Evolutionary conservation across 2,329 filamentous ascomycete species (phyloP), one percentile per base, ranked within the genome.

Genomic region (Aurifilum marmelostoma): DNA sequence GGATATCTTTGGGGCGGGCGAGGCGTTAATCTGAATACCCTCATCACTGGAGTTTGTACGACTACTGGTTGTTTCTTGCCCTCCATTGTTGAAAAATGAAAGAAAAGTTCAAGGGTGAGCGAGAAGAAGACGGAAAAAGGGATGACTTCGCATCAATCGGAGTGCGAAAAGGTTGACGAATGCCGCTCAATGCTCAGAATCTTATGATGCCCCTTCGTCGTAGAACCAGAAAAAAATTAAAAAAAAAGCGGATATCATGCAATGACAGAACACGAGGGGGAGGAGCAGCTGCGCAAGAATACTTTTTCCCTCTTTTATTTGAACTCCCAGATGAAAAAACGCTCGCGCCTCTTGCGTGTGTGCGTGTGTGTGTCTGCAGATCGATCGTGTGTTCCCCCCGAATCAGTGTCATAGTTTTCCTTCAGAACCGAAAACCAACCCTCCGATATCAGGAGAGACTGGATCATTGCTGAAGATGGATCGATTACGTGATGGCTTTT

Each of bases 1-100:
- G 50, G 52, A 12, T 66, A 4, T 9, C 21, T n/a, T n/a, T n/a
- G n/a, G n/a, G 65, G 67, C 18, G 54, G 61, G 56, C 4, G 43
- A 67, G 69, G 69, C 69, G 69, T 66, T 66, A 52, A 63, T 43
- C 66, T 71, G 69, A 71, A 71, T 71, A 71, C 69, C 69, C 67
- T 67, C 58, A 60, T 65, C 21, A 60, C 29, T 69, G 65, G 62
- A 67, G 50, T 54, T 54, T 67, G 64, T 58, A 69, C 47, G 43
- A 67, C 27, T 47, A 64, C 34, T 34, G 8, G 4, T 34, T 59
- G n/a, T n/a, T 63, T 9, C 58, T 16, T 3, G 16, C n/a, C 12
- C 50, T 59, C 29, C 12, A 32, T 58, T 37, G 34, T 24, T 52
- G 61, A 43, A 24, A n/a, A n/a, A n/a, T n/a, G n/a, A n/a, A n/a